Evolutionary conservation across 148 eudicot genomes (phyloP), one percentile per base, ranked within the genome.

Genomic region (Vaccinium vitisidaea): DNA sequence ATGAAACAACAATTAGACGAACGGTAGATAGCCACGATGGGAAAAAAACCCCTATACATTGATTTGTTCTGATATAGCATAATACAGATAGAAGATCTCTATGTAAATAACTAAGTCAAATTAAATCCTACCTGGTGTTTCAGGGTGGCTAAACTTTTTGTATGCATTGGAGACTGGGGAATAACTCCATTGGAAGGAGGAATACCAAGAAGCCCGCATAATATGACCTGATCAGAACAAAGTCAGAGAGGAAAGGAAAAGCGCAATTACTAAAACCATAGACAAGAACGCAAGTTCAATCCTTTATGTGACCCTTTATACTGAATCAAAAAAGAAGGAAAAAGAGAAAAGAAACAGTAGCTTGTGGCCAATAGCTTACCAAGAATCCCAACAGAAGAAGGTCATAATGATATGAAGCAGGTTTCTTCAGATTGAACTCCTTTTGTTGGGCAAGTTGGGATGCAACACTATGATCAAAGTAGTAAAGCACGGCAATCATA

Each of bases 161-260:
- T 97, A 82, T 97, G 99, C 99, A 97, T 97, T 63, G 99, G 99
- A 89, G 99, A 97, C 84, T 97, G 99, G 75, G 99, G 99, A 88
- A 97, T 97, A 65, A 97, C 99, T 86, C 99, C 99, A 89, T 95
- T 97, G 80, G 99, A 90, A 21, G 99, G 99, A 80, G 99, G 99
- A 78, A 97, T 94, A 88, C 99, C 99, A 54, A 95, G 82, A 63
- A 97, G 93, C 80, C 99, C 99, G 61, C 99, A 97, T 55, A 97
- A 14, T 82, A 97, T 90, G 77, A 92, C 94, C 99, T 97, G 89
- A 21, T 67, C 58, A 77, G 21, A 50, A 21, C 39, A 75, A 67
- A 75, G 56, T 48, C 10, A 80, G 36, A 59, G 53, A n/a, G 19
- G 43, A 69, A 77, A 71, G 43, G 46, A 48, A 59, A 58, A 76